Base-by-base conservation (phyloP, 495 filamentous ascomycete genomes). In the Immersiella caudata region DNA sequence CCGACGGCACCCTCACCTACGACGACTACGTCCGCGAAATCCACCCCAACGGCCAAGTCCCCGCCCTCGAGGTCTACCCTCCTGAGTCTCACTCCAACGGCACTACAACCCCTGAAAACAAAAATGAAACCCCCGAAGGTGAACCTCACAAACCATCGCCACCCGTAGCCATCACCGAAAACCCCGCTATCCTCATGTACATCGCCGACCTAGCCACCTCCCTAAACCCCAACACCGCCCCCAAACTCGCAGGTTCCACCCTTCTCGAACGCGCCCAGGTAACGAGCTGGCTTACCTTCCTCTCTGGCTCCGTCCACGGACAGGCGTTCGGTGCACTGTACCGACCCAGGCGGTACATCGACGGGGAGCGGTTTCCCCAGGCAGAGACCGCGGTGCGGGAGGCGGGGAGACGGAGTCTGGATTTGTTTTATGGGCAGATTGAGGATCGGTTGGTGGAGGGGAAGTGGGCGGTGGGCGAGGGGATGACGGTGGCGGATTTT, bases 221-320 rank as follows among this genome's bases (percentile, higher is more conserved):
- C 6, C 5, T 46, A 12, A 9, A 22, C 52, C 24, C 52, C 52
- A 18, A 6, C 18, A 6, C 7, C 9, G 2, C 14, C 2, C 20
- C 8, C 21, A 9, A 55, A 24, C 52, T 55, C 21, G 52, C 52
- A 2, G 52, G 52, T 2, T 9, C 20, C 21, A 55, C 52, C 2
- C 16, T 12, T 6, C 52, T 55, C 12, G 52, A 55, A n/a, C 52
- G 52, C 21, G 52, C 52, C 7, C 52, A 55, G 25, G 52, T 55
- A 2, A n/a, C 52, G 21, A 25, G 20, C 16, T 62, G 60, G 60
- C 60, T 62, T 8, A 8, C 35, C 7, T 62, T 50, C 11, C 60
- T 62, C 0, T 62, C 60, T n/a, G 60, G 36, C 6, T 25, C 18
- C 14, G 36, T 62, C n/a, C 60, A 62, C 60, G 60, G 60, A 7